Evolutionary conservation across 1,284 basidiomycete species (phyloP).

Genomic region (Kwoniella shivajii): DNA sequence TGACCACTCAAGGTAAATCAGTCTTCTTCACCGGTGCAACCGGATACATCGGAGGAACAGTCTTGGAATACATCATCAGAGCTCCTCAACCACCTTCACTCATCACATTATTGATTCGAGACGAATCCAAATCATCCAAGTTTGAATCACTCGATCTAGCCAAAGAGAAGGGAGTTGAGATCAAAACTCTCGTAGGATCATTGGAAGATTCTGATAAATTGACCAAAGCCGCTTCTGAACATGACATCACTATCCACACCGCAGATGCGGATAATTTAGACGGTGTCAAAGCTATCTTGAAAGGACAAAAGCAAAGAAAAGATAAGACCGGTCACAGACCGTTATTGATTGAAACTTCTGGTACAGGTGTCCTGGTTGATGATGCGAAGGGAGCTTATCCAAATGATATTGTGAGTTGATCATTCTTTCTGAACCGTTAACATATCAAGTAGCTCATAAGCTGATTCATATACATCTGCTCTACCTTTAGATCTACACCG

Average conservation of each 20-base stretch:
- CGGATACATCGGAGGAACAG: constrained; percentile 50
- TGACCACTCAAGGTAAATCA: constrained; percentile 18
- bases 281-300: constrained; percentile 44
- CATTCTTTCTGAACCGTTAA: not conserved
- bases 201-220: constrained; percentile 40
- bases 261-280: constrained; percentile 50
- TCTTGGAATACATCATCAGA: constrained; percentile 37
- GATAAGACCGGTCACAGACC: constrained; percentile 40
- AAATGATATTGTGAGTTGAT: constrained; percentile 25
- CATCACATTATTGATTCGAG: constrained; percentile 46
- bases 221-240: constrained; percentile 34
- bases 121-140: constrained; percentile 36
- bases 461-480: not conserved
- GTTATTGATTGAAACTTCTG: constrained; percentile 53
- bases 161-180: constrained; percentile 17
- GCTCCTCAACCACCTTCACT: constrained; percentile 29
- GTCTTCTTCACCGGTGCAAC: constrained; percentile 52
- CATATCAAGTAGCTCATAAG: not conserved
- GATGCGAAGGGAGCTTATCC: constrained; percentile 35
- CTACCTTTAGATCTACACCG: constrained; percentile 38
- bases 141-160: constrained; percentile 25
- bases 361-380: constrained; percentile 50
- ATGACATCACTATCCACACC: constrained; percentile 49
- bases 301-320: constrained; percentile 47
- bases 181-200: constrained; percentile 38